Evolutionary conservation across 345 rosid genomes (phyloP).

Genomic region (Aquilaria malaccensis): DNA sequence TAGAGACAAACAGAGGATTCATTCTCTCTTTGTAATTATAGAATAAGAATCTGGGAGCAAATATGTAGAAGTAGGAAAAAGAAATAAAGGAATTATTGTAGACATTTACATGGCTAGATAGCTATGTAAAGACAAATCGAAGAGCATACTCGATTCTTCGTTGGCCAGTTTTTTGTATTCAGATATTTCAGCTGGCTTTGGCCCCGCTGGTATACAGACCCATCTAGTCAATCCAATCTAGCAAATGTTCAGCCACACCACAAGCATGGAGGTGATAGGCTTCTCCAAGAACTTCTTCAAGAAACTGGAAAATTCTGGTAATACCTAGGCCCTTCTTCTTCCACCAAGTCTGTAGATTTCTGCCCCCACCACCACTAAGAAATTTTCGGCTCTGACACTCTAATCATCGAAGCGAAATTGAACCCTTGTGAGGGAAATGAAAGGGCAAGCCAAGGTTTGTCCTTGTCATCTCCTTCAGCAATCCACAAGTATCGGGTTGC

Average conservation of each 20-base stretch:
- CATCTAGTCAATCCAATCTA: slow-evolving; percentile 59
- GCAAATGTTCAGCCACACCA: slow-evolving; percentile 51
- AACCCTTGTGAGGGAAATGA: slow-evolving; percentile 63
- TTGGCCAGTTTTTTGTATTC: slow-evolving; percentile 52
- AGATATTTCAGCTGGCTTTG: slow-evolving; percentile 36
- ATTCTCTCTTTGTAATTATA: slow-evolving; percentile 12
- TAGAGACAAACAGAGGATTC: too few relatives aligned
- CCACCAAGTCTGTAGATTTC: slow-evolving; percentile 35
- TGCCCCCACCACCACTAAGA: slow-evolving; percentile 41
- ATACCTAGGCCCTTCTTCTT: slow-evolving; percentile 29
- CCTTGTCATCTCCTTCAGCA: slow-evolving; percentile 76
- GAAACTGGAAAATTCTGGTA: slow-evolving; percentile 23
- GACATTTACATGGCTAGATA: slow-evolving; percentile 48
- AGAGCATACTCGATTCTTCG: slow-evolving; percentile 23
- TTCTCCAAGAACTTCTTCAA: slow-evolving; percentile 56
- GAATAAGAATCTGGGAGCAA: slow-evolving; percentile 22
- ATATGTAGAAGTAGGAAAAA: slow-evolving; percentile 12
- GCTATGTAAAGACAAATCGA: slow-evolving; percentile 32
- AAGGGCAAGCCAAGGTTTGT: slow-evolving; percentile 94
- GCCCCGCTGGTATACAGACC: slow-evolving; percentile 31
- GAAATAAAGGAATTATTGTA: background rate
- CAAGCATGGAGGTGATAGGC: slow-evolving; percentile 82
- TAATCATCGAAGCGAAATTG: slow-evolving; percentile 40
- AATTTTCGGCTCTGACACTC: slow-evolving; percentile 30
- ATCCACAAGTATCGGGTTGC: slow-evolving; percentile 83